Conservation (phyloP, 108 stramenopile genomes). For the Nitzschia inconspicua region DNA sequence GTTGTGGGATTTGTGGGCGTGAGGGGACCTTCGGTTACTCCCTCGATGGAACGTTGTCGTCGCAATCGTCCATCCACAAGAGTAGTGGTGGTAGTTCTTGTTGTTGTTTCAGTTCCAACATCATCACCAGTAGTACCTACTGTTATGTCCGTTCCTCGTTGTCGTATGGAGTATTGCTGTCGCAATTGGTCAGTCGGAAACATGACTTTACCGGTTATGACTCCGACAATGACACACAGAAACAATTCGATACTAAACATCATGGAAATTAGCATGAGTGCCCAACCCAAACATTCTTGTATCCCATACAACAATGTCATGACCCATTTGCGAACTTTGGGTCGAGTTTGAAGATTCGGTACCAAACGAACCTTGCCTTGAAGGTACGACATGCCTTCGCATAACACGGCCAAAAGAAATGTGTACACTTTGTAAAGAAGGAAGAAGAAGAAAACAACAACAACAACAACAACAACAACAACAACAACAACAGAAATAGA, state of each 20-base stretch:
- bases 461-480: neutral
- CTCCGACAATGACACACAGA: conserved; percentile 12
- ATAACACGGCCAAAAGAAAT: conserved; percentile 25
- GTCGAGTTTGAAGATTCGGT: neutral
- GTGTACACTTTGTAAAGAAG: conserved; percentile 6
- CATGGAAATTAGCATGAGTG: conserved; percentile 34
- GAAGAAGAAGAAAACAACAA: neutral
- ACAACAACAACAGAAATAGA: neutral
- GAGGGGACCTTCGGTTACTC: too few relatives aligned
- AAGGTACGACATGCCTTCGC: conserved; percentile 14
- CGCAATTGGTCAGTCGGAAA: conserved; percentile 18
- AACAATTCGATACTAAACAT: conserved; percentile 32
- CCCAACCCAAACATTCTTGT: conserved; percentile 21
- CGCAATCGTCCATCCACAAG: too few relatives aligned
- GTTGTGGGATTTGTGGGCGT: too few relatives aligned
- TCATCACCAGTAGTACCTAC: too few relatives aligned
- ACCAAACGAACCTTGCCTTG: neutral
- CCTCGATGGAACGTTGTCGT: too few relatives aligned
- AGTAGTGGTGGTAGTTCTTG: too few relatives aligned
- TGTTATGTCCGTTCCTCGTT: too few relatives aligned
- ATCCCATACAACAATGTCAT: conserved; percentile 17
- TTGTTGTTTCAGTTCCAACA: too few relatives aligned
- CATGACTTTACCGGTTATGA: conserved; percentile 19
- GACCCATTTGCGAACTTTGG: neutral
- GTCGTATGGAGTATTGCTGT: too few relatives aligned